Conservation (phyloP, 2,329 filamentous ascomycete genomes). For the Diaporthe amygdali region DNA sequence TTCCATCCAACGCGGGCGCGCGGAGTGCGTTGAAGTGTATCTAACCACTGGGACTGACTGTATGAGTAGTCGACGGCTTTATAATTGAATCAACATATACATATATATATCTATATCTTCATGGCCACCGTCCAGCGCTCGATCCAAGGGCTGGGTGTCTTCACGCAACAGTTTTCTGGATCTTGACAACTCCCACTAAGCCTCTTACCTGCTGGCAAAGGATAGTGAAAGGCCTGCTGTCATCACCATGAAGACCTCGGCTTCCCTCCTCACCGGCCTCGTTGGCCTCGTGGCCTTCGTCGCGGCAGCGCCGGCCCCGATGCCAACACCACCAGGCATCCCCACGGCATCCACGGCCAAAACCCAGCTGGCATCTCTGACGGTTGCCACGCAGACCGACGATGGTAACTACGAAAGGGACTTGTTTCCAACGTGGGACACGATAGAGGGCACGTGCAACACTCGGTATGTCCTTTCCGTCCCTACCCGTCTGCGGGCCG, state of each 20-base stretch:
- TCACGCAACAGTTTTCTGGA: neutral
- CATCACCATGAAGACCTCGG: slow-evolving; percentile 27
- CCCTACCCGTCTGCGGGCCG: neutral
- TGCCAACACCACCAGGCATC: slow-evolving; percentile 58
- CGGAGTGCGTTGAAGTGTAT: neutral
- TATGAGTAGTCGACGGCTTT: neutral
- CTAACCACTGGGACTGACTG: neutral
- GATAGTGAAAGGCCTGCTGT: neutral
- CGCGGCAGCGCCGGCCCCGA: slow-evolving; percentile 31
- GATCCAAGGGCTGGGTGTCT: neutral
- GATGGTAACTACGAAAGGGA: slow-evolving; percentile 66
- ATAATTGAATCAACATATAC: neutral
- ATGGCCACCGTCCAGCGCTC: neutral
- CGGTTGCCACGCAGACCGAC: slow-evolving; percentile 59
- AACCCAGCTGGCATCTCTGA: slow-evolving; percentile 62
- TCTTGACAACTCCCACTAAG: neutral
- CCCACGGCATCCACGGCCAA: slow-evolving; percentile 63
- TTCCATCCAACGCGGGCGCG: neutral
- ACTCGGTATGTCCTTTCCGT: slow-evolving; percentile 53
- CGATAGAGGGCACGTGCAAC: slow-evolving; percentile 70
- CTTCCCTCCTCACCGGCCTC: slow-evolving; percentile 28
- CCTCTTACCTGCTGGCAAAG: neutral
- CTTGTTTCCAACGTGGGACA: slow-evolving; percentile 75
- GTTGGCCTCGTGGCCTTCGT: slow-evolving; percentile 24
- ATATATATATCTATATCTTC: neutral